phyloP scores from a whole-genome alignment of 192 early-diverging fungal genomes.

The Coemansia sp. region DNA sequence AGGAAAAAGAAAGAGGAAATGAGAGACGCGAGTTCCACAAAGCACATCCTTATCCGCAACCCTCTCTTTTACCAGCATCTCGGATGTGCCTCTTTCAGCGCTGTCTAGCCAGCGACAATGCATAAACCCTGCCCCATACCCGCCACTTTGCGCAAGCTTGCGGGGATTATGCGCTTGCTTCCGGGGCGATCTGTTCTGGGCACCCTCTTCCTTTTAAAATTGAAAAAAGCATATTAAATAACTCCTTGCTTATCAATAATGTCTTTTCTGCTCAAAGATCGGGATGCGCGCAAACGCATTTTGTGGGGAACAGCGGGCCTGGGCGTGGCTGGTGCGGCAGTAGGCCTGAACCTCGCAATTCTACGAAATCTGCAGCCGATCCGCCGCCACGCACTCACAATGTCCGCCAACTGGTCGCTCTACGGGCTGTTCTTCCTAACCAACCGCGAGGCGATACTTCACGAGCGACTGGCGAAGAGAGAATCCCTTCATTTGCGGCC shows the following conservation, averaged over 20 bases:
- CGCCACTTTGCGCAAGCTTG: too few species aligned
- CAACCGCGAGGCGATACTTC: conserved; percentile 64
- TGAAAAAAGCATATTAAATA: background rate
- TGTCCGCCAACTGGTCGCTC: conserved; percentile 50
- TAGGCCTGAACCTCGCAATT: conserved; percentile 49
- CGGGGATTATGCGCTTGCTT: too few species aligned
- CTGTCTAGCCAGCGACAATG: too few species aligned
- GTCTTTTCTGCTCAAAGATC: conserved; percentile 14
- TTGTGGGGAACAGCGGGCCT: conserved; percentile 32
- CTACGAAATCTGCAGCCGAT: conserved; percentile 51
- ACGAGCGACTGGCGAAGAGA: conserved; percentile 60
- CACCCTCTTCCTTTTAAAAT: too few species aligned
- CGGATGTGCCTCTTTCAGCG: too few species aligned
- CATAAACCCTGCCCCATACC: too few species aligned
- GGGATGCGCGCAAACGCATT: conserved; percentile 30
- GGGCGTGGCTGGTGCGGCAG: conserved; percentile 20
- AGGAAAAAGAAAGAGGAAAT: background rate
- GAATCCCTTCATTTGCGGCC: conserved; percentile 58
- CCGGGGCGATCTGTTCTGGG: too few species aligned
- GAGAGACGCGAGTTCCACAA: background rate
- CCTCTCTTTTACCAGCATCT: too few species aligned
- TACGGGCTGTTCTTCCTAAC: conserved; percentile 42
- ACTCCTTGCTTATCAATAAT: background rate
- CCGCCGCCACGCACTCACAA: conserved; percentile 27
- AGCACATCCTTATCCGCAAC: too few species aligned